Percentiles rank a stretch among this genome's conserved stretches.
Conservation (phyloP, 2,329 filamentous ascomycete genomes). For the Scedosporium dehoogii region DNA sequence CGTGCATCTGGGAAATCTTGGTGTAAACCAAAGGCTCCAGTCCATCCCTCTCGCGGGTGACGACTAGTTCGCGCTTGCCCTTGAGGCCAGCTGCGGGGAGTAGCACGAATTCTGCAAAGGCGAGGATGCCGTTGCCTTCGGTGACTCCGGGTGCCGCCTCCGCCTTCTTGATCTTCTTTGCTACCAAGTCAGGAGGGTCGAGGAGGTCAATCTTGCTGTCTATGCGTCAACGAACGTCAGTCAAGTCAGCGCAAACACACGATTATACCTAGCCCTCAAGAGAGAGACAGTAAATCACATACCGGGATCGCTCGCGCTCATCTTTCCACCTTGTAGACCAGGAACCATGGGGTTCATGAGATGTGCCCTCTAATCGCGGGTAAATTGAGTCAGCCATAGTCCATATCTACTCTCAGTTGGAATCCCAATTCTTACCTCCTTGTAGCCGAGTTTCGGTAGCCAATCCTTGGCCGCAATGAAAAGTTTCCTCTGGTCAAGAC, state of each 20-base stretch:
- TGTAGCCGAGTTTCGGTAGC: slow-evolving; percentile 78
- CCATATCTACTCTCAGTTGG: not conserved
- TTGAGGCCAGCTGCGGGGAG: slow-evolving; percentile 64
- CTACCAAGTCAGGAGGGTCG: slow-evolving; percentile 62
- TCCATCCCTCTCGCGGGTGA: slow-evolving; percentile 54
- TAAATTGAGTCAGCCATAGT: not conserved
- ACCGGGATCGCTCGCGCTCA: slow-evolving; percentile 67
- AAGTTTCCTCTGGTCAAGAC: slow-evolving; percentile 77
- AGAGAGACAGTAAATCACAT: slow-evolving; percentile 8
- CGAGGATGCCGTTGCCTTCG: slow-evolving; percentile 78
- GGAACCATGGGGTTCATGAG: slow-evolving; percentile 69
- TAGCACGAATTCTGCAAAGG: slow-evolving; percentile 79
- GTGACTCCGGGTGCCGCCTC: slow-evolving; percentile 64
- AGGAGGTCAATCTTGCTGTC: slow-evolving; percentile 93
- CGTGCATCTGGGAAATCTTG: slow-evolving; percentile 62
- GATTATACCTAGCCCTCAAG: not conserved
- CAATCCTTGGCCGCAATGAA: slow-evolving; percentile 79
- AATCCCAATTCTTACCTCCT: slow-evolving; percentile 33
- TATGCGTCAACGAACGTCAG: not conserved
- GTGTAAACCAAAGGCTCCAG: slow-evolving; percentile 70
- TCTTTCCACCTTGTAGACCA: slow-evolving; percentile 76
- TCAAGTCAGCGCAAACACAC: not conserved
- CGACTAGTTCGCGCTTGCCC: slow-evolving; percentile 53
- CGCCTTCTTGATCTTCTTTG: slow-evolving; percentile 80
- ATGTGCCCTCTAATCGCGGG: slow-evolving; percentile 31